phyloP scores from a whole-genome alignment of 2,329 filamentous ascomycete species.

The Fusarium tjaetaba region DNA sequence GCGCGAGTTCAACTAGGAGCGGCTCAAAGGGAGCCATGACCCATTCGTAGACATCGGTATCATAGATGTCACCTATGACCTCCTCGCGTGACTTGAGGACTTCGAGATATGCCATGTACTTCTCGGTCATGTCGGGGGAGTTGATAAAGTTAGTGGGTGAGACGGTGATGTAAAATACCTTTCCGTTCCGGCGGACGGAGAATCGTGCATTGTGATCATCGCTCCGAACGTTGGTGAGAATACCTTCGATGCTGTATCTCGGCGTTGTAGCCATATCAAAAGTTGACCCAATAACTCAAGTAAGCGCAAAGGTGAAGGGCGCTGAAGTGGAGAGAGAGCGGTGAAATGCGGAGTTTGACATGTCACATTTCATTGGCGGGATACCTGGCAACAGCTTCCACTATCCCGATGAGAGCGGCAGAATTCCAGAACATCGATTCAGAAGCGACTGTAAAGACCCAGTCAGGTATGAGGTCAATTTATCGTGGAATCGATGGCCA shows the following conservation, averaged over 20 bases:
- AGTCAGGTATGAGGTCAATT: too few species aligned
- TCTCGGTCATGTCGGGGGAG: constrained; percentile 18
- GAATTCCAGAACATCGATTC: too few species aligned
- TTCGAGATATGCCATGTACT: constrained; percentile 26
- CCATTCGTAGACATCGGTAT: constrained; percentile 35
- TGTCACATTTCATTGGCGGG: background rate
- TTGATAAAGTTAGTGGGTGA: constrained; percentile 23
- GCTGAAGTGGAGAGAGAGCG: background rate
- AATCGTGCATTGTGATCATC: constrained; percentile 15
- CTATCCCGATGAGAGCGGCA: too few species aligned
- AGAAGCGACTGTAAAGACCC: too few species aligned
- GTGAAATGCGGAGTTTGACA: background rate
- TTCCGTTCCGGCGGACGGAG: constrained; percentile 30
- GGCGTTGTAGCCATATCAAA: background rate
- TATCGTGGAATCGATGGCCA: too few species aligned
- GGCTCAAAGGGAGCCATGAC: constrained; percentile 26
- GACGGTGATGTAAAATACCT: constrained; percentile 25
- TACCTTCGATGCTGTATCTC: constrained; percentile 4
- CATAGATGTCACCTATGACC: constrained; percentile 22
- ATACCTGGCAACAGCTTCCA: background rate
- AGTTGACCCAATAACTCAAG: background rate
- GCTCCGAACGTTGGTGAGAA: background rate
- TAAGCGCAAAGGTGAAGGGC: background rate
- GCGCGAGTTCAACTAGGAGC: constrained; percentile 35
- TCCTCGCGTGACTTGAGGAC: constrained; percentile 31